A percentile compares a stretch with the other conserved stretches of the same genome.
Evolutionary conservation across 331 rosid species (phyloP).

Genomic region (Prunus yedoensis): DNA sequence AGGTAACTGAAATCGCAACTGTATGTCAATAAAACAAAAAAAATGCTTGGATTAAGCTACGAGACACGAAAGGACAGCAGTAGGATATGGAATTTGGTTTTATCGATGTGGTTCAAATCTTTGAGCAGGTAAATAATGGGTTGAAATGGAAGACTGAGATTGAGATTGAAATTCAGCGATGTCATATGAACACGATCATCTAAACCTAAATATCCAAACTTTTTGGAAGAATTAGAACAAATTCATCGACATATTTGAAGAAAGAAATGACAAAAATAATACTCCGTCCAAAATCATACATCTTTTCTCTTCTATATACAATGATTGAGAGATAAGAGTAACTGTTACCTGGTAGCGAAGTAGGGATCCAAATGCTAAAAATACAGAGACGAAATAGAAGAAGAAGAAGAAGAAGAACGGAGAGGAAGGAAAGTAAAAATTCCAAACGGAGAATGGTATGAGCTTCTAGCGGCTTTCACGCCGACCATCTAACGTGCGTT

Average conservation of each 20-base stretch:
- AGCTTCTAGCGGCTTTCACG: slow-evolving; percentile 19
- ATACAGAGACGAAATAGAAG: not conserved
- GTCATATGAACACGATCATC: not conserved
- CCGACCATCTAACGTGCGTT: slow-evolving; percentile 31
- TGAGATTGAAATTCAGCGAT: not conserved
- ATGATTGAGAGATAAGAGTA: not conserved
- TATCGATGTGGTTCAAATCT: not conserved
- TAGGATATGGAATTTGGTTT: not conserved
- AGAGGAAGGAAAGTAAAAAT: slow-evolving; percentile 11
- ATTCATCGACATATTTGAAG: not conserved
- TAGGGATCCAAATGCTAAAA: slow-evolving; percentile 2
- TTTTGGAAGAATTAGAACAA: not conserved
- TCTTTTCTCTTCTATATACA: not conserved
- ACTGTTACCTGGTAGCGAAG: slow-evolving; percentile 16
- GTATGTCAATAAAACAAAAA: not conserved
- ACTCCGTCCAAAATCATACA: not conserved
- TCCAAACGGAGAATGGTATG: not conserved
- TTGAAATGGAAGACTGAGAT: not conserved
- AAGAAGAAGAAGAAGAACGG: not conserved
- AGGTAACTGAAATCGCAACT: not conserved
- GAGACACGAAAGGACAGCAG: not conserved
- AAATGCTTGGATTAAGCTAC: not conserved
- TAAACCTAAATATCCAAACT: not conserved
- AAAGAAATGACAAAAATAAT: not conserved
- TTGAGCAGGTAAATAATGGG: not conserved